Conservation (phyloP, 257 asterid genomes). For the Penstemon barbatus region DNA sequence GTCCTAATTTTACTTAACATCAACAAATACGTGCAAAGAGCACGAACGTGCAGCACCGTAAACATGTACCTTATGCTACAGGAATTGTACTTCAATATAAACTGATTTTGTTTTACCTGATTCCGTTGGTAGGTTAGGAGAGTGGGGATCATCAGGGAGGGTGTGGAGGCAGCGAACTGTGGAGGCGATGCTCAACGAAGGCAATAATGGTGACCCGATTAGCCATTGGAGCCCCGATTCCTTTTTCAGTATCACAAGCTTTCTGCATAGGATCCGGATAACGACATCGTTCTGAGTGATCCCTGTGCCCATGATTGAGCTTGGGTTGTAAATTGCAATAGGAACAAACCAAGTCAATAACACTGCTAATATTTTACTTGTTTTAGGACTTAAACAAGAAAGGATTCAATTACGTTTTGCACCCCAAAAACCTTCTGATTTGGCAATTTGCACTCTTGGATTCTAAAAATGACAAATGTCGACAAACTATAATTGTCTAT, state of each 20-base stretch:
- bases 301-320: no score
- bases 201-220: slow-evolving; percentile 64
- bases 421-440: no score
- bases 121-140: slow-evolving; percentile 60
- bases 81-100: background rate
- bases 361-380: no score
- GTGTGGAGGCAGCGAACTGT: slow-evolving; percentile 74
- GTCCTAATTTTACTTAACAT: background rate
- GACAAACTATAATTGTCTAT: no score
- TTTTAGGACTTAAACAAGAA: no score
- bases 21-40: background rate
- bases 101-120: slow-evolving; percentile 46
- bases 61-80: background rate
- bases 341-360: no score
- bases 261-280: slow-evolving; percentile 60
- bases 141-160: slow-evolving; percentile 46
- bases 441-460: no score
- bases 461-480: no score
- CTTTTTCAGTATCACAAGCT: slow-evolving; percentile 41
- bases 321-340: no score
- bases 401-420: no score
- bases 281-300: slow-evolving; percentile 13
- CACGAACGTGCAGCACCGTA: background rate
- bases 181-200: slow-evolving; percentile 58
- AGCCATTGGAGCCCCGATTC: slow-evolving; percentile 76